Evolutionary conservation across 2,329 filamentous ascomycete genomes (phyloP), one percentile per base, ranked within the genome.

Genomic region (Simplicillium sp.): DNA sequence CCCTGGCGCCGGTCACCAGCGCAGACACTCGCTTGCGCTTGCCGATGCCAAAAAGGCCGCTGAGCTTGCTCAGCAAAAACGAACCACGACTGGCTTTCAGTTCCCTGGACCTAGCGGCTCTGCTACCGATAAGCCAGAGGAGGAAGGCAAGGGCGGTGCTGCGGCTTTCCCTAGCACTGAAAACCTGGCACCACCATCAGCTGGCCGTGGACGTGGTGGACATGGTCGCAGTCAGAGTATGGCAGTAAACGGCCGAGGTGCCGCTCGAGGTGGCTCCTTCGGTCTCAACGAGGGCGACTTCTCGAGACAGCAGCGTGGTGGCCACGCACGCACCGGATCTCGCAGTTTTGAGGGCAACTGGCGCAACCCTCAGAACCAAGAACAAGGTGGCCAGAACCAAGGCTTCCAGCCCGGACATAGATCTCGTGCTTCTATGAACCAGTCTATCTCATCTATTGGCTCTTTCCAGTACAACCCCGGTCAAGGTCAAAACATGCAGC

Each of bases 301-400:
- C 50, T 84, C 88, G 57, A 73, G 80, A 51, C 82, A 86, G 46
- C 84, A 87, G 51, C 81, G 83, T 52, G 85, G 84, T 34, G 83
- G 87, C 42, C 92, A 98, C 59, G 82, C 77, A 48, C 80, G 92
- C 46, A 83, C 82, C 28, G 78, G 78, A 11, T 98, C 92, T 17
- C 81, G 92, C 48, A 98, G 97, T 65, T 97, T 97, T 56, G 92
- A 98, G 51, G 82, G 89, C 54, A 98, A 98, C 65, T 98, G 92
- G 92, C 85, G 92, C 54, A 94, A 88, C 55, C 89, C 56, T 50
- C 71, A 75, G 49, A 72, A 73, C 54, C 84, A 87, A 58, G 82
- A 83, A 40, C 66, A 69, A 53, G 59, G 56, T 42, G 72, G 71
- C 53, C 82, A 77, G 60, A 75, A 69, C 49, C 76, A 79, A 59